phyloP scores from a whole-genome alignment of 1,284 basidiomycete genomes.

The Moesziomyces sp. region DNA sequence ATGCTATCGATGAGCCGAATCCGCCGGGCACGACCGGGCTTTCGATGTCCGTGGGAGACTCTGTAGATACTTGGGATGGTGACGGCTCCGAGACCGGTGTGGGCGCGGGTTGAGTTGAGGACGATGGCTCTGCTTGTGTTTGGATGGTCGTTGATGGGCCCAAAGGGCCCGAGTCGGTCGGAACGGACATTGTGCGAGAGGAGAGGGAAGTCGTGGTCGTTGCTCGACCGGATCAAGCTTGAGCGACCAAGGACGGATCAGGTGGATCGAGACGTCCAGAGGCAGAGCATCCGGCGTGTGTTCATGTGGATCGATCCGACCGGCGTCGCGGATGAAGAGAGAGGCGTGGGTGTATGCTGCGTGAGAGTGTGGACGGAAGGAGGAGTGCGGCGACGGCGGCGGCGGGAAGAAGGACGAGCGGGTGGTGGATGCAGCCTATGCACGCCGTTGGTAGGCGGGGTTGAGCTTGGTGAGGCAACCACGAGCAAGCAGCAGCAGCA shows the following conservation, averaged over 20 bases:
- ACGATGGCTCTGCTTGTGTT: not conserved
- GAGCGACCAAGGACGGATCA: not conserved
- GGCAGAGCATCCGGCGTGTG: not conserved
- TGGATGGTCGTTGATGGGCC: not conserved
- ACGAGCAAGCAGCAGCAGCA: not conserved
- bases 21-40: slow-evolving; percentile 14
- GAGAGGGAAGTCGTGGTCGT: not conserved
- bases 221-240: too few species aligned
- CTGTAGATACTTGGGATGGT: not conserved
- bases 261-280: not conserved
- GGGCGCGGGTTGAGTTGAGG: too few species aligned
- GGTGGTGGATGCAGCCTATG: not conserved
- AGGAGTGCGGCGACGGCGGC: not conserved
- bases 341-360: not conserved
- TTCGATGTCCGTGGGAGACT: not conserved
- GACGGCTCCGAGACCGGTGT: not conserved
- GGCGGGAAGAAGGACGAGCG: not conserved
- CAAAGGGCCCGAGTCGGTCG: not conserved
- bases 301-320: not conserved
- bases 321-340: too few species aligned
- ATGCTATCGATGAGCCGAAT: slow-evolving; percentile 2
- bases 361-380: not conserved
- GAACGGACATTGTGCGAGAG: not conserved
- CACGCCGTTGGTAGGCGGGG: not conserved
- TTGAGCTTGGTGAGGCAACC: not conserved